Evolutionary conservation across 164 flowering plant species (phyloP).

Genomic region (Santalum album): DNA sequence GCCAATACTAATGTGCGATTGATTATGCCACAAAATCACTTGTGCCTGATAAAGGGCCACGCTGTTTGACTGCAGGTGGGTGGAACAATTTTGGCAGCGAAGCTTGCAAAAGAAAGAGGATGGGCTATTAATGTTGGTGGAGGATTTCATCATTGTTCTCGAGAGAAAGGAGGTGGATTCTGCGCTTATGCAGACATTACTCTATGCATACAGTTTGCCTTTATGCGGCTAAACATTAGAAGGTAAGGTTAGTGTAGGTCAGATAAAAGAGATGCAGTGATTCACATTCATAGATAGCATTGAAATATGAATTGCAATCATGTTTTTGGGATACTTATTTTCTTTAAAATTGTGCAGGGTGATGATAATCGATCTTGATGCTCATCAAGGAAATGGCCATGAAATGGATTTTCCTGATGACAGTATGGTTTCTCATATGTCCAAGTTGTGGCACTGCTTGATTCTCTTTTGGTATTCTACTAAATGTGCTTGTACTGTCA

Average conservation of each 20-base stretch:
- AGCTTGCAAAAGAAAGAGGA: conserved; percentile 87
- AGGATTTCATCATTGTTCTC: conserved; percentile 95
- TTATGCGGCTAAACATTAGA: conserved; percentile 58
- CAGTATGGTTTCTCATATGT: conserved; percentile 28
- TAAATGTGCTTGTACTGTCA: conserved; percentile 20
- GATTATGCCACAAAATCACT: no score
- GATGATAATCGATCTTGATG: conserved; percentile 98
- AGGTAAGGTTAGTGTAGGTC: conserved; percentile 33
- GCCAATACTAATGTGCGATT: no score
- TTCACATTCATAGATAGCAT: background rate
- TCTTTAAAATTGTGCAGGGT: conserved; percentile 44
- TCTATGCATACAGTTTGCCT: conserved; percentile 79
- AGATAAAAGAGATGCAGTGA: background rate
- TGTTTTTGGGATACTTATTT: background rate
- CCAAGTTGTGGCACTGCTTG: background rate
- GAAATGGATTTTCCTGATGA: conserved; percentile 79
- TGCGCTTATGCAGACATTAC: conserved; percentile 94
- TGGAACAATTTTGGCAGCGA: conserved; percentile 84
- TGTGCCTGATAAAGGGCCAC: background rate
- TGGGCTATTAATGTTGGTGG: conserved; percentile 99
- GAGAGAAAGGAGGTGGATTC: conserved; percentile 85
- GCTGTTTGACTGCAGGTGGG: conserved; percentile 56
- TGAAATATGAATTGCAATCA: background rate
- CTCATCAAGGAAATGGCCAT: conserved; percentile 98
- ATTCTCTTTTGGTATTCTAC: conserved; percentile 6